These are phyloP conservation scores for Gynandropsis gynandra DNA, from an alignment of 345 rosid genomes.

Conservation along the genomic window DNA sequence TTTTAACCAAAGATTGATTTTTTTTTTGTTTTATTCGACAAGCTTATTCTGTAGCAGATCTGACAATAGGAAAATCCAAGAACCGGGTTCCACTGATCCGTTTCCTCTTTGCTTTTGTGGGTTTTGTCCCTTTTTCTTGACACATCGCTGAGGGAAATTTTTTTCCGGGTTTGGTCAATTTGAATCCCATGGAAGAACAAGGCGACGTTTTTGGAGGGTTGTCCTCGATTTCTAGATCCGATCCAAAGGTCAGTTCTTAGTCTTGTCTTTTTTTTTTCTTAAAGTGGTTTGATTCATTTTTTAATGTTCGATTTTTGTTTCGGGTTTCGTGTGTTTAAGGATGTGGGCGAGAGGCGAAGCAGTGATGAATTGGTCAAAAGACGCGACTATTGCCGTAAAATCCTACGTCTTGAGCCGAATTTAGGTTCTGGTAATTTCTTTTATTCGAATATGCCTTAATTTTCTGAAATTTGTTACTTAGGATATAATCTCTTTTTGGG, in stretches of 20 bases:
- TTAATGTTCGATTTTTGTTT: constrained; percentile 1
- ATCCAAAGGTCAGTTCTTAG: constrained; percentile 31
- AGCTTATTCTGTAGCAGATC: too few relatives aligned
- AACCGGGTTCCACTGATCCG: constrained; percentile 8
- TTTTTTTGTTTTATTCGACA: too few relatives aligned
- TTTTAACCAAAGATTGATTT: too few relatives aligned
- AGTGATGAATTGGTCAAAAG: constrained; percentile 24
- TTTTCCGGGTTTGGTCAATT: constrained; percentile 15
- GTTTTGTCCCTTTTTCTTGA: not conserved
- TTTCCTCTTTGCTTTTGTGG: not conserved
- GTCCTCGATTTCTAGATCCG: constrained; percentile 26
- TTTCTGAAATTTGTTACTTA: not conserved
- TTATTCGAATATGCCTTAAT: not conserved
- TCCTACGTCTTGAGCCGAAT: constrained; percentile 9
- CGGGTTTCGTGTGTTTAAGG: constrained; percentile 23
- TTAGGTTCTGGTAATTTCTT: constrained; percentile 16
- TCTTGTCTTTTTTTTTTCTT: not conserved
- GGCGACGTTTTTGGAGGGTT: constrained; percentile 19
- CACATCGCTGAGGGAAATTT: constrained; percentile 2
- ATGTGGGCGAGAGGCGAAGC: constrained; percentile 21
- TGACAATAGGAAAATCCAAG: not conserved
- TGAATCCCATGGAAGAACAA: constrained; percentile 34
- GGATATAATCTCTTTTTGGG: not conserved
- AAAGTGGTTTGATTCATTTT: constrained; percentile 1
- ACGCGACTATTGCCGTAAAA: constrained; percentile 22